Conservation (phyloP, 768 basidiomycete genomes). For the Agrocybe praecox region DNA sequence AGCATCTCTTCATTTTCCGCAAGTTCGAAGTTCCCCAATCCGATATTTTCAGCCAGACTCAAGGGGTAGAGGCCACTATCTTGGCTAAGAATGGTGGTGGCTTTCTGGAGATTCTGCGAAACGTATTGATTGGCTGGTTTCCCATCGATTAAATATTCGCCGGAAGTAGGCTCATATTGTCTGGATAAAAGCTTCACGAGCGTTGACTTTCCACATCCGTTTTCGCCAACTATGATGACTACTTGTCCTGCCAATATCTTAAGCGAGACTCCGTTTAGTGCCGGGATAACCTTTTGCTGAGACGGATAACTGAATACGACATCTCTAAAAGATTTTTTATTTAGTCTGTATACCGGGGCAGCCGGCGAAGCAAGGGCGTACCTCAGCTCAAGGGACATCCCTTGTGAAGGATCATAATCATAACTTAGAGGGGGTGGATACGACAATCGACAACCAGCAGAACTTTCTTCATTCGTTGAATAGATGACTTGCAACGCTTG, state of each 20-base stretch:
- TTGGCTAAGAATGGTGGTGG: slow-evolving; percentile 52
- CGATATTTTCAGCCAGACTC: slow-evolving; percentile 42
- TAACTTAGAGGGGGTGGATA: background rate
- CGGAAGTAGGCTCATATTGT: slow-evolving; percentile 47
- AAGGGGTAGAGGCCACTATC: slow-evolving; percentile 51
- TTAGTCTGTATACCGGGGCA: slow-evolving; percentile 23
- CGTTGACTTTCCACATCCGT: slow-evolving; percentile 59
- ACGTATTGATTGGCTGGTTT: slow-evolving; percentile 37
- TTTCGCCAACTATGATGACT: slow-evolving; percentile 59
- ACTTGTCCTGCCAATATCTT: slow-evolving; percentile 48
- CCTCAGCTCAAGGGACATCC: slow-evolving; percentile 9
- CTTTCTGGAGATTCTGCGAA: slow-evolving; percentile 39
- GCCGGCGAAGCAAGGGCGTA: background rate
- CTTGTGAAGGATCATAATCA: background rate
- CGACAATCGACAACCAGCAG: background rate
- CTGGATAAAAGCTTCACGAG: slow-evolving; percentile 52
- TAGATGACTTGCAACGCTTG: background rate
- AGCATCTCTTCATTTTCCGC: slow-evolving; percentile 20
- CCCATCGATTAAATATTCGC: slow-evolving; percentile 47
- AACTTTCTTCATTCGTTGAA: background rate
- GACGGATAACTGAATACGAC: slow-evolving; percentile 57
- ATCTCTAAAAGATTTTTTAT: slow-evolving; percentile 29
- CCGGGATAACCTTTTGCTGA: slow-evolving; percentile 33
- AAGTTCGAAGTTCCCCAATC: slow-evolving; percentile 27
- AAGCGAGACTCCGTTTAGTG: slow-evolving; percentile 43